phyloP scores from a whole-genome alignment of 345 rosid species.

The Pistacia atlantica region DNA sequence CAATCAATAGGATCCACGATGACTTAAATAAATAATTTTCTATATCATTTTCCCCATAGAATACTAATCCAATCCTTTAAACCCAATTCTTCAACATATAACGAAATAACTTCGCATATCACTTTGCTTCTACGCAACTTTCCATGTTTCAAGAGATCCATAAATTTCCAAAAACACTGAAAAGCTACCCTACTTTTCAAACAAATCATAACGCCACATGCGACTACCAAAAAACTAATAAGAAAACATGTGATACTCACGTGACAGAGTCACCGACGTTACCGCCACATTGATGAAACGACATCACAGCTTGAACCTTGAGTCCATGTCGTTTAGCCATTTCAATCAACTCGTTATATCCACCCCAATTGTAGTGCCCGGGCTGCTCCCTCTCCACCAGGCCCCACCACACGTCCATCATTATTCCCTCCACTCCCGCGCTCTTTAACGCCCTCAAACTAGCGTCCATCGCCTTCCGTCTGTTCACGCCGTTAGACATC shows the following conservation, averaged over 20 bases:
- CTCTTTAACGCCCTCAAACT: conserved; percentile 93
- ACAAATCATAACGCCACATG: neutral
- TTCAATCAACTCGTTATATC: conserved; percentile 78
- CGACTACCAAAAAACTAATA: neutral
- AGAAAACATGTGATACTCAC: conserved; percentile 38
- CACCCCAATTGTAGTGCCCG: conserved; percentile 93
- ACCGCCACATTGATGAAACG: conserved; percentile 99
- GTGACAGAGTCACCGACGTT: conserved; percentile 96
- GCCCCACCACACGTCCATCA: conserved; percentile 99
- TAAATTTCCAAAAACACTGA: neutral
- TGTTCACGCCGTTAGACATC: conserved; percentile 66
- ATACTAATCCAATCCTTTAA: neutral
- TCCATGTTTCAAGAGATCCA: neutral
- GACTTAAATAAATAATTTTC: neutral
- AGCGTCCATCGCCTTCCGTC: conserved; percentile 94
- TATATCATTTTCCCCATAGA: neutral
- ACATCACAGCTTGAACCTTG: conserved; percentile 98
- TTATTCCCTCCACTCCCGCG: conserved; percentile 94
- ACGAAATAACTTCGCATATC: neutral
- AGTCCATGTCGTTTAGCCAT: conserved; percentile 91
- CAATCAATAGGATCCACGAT: neutral
- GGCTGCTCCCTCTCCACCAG: conserved; percentile 89
- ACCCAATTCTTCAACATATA: too few relatives aligned
- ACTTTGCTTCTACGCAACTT: neutral
- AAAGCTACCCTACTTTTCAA: conserved; percentile 1